Evolutionary conservation across 371 early-diverging fungal species (phyloP), one percentile per base, ranked within the genome.

Genomic region (Mucor sp.): DNA sequence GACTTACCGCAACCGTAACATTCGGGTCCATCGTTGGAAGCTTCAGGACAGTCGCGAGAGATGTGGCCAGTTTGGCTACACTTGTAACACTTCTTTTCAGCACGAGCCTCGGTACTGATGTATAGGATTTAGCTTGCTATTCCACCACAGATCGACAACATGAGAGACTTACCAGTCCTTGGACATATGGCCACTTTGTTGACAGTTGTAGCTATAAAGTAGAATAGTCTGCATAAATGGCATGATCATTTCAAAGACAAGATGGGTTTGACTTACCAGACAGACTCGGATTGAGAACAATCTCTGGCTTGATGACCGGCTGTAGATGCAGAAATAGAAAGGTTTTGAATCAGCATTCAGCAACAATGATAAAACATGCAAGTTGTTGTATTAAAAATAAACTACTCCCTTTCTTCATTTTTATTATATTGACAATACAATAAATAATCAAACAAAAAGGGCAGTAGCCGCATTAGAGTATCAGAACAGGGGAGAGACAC

Each of bases 261-360:
- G 28, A 28, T 27, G 37, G 1, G 27, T 28, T 21, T 28, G 50
- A 15, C 84, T 83, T 80, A 87, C 87, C 88, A 88, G 68, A 86
- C 84, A 61, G 84, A 80, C 55, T 80, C 83, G 65, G 85, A 60
- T 64, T 80, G 77, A 63, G 70, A 60, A 76, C 89, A 89, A 48
- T 87, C 88, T 68, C 78, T 81, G 43, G 89, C 88, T 78, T 86
- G 86, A 67, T 89, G 89, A 71, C 87, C 89, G 69, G 77, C 89
- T 89, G 72, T 75, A 65, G 15, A 65, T 53, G 14, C 14, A 27
- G 48, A 60, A 35, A 53, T n/a, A 43, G 62, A 68, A 50, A 67
- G 7, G 65, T 21, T n/a, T 44, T 27, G 61, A 27, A 55, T 68
- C 56, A 66, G 66, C 33, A 71, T 33, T 41, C 59, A 71, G 30